Evolutionary conservation across 305 asterid species (phyloP).

Genomic region (Salvia sclarea): DNA sequence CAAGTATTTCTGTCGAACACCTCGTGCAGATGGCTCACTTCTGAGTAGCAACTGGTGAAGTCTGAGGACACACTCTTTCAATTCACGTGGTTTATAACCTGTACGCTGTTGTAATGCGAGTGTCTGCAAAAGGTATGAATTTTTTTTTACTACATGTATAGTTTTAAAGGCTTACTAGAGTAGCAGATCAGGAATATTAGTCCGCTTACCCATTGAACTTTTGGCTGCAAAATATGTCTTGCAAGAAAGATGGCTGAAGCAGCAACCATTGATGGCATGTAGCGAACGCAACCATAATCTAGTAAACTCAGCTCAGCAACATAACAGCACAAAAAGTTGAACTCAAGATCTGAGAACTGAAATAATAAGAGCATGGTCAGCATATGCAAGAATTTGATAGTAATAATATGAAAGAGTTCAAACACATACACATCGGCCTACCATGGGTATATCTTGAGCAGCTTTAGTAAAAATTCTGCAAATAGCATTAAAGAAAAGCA

Average conservation of each 20-base stretch:
- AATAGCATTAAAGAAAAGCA: conserved; percentile 26
- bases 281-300: conserved; percentile 55
- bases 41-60: conserved; percentile 53
- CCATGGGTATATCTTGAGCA: conserved; percentile 56
- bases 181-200: neutral
- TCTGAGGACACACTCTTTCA: conserved; percentile 60
- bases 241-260: conserved; percentile 72
- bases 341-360: conserved; percentile 48
- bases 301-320: conserved; percentile 65
- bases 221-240: conserved; percentile 47
- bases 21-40: conserved; percentile 41
- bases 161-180: neutral
- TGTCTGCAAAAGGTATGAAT: conserved; percentile 43
- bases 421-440: conserved; percentile 31
- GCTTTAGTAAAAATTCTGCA: conserved; percentile 54
- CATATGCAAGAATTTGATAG: conserved; percentile 19
- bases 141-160: neutral
- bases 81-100: conserved; percentile 53
- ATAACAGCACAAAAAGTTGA: conserved; percentile 57
- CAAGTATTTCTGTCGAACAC: conserved; percentile 58
- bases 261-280: conserved; percentile 65
- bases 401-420: conserved; percentile 12
- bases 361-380: conserved; percentile 31
- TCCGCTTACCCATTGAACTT: conserved; percentile 60
- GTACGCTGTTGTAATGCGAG: conserved; percentile 50